Base-by-base conservation (phyloP, 257 asterid genomes). In the Salvia rosmarinus region DNA sequence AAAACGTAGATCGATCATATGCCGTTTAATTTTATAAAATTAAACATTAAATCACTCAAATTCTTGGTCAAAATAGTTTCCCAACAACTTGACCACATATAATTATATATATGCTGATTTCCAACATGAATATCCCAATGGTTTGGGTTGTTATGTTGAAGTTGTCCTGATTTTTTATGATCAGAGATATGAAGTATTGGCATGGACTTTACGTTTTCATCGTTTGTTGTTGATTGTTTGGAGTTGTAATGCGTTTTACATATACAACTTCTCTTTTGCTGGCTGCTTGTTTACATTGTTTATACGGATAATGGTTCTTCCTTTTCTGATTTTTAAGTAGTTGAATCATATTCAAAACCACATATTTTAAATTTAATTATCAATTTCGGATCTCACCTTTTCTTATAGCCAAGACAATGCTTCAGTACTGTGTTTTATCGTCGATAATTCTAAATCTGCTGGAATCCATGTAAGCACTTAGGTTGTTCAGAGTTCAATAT, bases 221-320 rank as follows among this genome's bases (percentile, higher is more conserved):
- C 19, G 56, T 3, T 66, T 9, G 60, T 6, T 28, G 21, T 21
- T 42, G 55, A 42, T 5, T 11, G 6, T 14, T 16, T n/a, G 23
- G 19, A 14, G 20, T 13, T 58, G 60, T 55, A 37, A 51, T 46
- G 8, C 4, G 13, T 56, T 56, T 43, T 12, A 17, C 40, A n/a
- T 35, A 21, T 23, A 28, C 61, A 21, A 37, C 10, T 37, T 23
- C 39, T 57, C 30, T 8, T 28, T 25, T 21, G 8, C 43, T 35
- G 12, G 47, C 3, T 50, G 71, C 64, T 50, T 49, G 68, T 57
- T 61, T 62, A 19, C 51, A 21, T 23, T 63, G 57, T 39, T 25
- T 12, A 23, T 47, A 9, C 10, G 59, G 64, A 42, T 62, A 25
- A 42, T 42, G 35, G 39, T 70, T 23, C 59, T 58, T 16, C 25